phyloP scores from a whole-genome alignment of 169 alveolate genomes.

The Eimeria maxima region DNA sequence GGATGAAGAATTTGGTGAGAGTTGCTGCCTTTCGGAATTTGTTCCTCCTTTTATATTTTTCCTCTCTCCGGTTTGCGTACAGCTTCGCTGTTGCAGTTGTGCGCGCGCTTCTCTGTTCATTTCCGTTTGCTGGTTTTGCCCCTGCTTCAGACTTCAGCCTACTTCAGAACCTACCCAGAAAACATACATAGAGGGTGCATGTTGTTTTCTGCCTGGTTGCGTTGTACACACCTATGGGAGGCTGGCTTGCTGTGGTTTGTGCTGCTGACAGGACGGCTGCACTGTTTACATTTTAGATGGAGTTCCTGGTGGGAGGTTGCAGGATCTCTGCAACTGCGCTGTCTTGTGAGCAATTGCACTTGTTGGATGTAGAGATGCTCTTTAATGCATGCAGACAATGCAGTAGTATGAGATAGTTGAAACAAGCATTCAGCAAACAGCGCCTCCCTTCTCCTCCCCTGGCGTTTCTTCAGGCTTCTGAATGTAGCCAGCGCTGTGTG shows the following conservation, averaged over 20 bases:
- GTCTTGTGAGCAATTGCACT: neutral
- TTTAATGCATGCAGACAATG: neutral
- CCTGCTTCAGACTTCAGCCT: neutral
- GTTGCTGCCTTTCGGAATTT: neutral
- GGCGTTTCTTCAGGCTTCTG: neutral
- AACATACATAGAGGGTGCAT: neutral
- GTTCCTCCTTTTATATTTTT: too few species aligned
- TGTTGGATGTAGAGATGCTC: neutral
- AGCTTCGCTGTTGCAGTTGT: neutral
- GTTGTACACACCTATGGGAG: neutral
- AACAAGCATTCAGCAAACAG: neutral
- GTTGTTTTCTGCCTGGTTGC: neutral
- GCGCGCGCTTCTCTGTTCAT: neutral
- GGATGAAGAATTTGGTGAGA: slow-evolving; percentile 10
- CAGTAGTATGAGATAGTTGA: neutral
- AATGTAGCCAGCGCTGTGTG: slow-evolving; percentile 11
- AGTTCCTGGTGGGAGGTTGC: slow-evolving; percentile 18
- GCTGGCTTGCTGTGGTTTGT: neutral
- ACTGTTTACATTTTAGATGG: neutral
- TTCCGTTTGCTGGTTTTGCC: neutral
- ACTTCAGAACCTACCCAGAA: neutral
- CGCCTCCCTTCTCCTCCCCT: neutral
- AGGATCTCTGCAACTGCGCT: neutral
- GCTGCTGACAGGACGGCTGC: slow-evolving; percentile 16
- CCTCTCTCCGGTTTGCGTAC: neutral